Evolutionary conservation across 495 filamentous ascomycete species (phyloP), one percentile per base, ranked within the genome.

Genomic region (Aspergillus saccharolyticus): DNA sequence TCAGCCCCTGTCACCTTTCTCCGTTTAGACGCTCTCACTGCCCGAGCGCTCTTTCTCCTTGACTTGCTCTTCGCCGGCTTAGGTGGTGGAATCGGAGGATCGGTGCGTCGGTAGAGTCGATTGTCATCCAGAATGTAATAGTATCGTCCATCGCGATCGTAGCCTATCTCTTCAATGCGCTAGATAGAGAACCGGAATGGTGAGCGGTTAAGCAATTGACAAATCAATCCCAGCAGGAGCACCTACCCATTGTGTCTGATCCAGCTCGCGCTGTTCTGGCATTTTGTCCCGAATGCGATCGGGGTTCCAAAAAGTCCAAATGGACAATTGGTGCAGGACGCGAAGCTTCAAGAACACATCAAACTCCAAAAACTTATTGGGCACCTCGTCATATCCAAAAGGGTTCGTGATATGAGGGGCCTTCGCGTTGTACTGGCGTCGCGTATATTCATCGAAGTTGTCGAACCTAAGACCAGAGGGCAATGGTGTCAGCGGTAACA

Each of bases 101-200:
- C 89, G 45, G 89, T 89, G 54, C 84, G 83, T 53, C 90, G 88
- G 71, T 97, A 98, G 24, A 97, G 77, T 48, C 93, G 83, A 60
- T 96, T 94, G 74, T 98, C 94, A 59, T 98, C 93, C 7, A 98
- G 81, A 14, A 96, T 86, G 63, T 89, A 94, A 70, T 96, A 96
- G 18, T 80, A 85, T 20, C 90, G 88, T 59, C 90, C 90, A 45
- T 96, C 75, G 18, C 79, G 76, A 71, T 98, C 94, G 80, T 87
- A 96, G 10, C 94, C 94, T 57, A 90, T 83, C 19, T 92, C 88
- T 62, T 97, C 92, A 55, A 98, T 89, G 63, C 94, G 87, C 93
- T 96, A n/a, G 28, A 52, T 25, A 58, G 6, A 8, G 48, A 12
- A 60, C 42, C 42, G 15, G 9, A 25, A 30, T 4, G 25, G 52